A percentile compares a stretch with the other conserved stretches of the same genome.
phyloP scores from a whole-genome alignment of 495 filamentous ascomycete genomes.

The Aspergillus leporis region DNA sequence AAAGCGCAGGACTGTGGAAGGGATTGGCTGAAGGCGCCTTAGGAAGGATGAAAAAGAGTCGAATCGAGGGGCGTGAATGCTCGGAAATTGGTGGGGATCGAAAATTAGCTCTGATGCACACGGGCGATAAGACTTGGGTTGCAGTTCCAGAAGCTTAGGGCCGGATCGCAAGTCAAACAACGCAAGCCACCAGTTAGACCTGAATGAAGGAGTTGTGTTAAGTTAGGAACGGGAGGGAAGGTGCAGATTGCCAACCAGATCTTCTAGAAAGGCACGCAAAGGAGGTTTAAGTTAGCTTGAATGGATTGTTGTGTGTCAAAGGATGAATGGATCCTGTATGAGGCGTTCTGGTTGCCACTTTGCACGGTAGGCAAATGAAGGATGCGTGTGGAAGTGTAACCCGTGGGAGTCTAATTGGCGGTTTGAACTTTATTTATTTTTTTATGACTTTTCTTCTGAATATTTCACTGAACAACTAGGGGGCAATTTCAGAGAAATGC shows the following conservation, averaged over 20 bases:
- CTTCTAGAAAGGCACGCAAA: neutral
- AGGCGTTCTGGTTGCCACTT: neutral
- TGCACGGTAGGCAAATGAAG: neutral
- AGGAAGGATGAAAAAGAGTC: conserved; percentile 13
- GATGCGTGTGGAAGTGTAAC: neutral
- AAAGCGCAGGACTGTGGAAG: neutral
- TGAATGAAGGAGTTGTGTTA: neutral
- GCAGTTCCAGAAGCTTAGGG: conserved; percentile 4
- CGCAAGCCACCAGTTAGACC: neutral
- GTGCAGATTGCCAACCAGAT: conserved; percentile 4
- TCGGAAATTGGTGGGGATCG: conserved; percentile 11
- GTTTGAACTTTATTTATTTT: no score
- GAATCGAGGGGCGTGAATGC: conserved; percentile 8
- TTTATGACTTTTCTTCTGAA: neutral
- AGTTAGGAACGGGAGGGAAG: neutral
- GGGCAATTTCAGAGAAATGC: no score
- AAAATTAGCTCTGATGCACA: conserved; percentile 11
- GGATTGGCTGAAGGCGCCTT: conserved; percentile 6
- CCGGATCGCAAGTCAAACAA: neutral
- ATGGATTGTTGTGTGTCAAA: neutral
- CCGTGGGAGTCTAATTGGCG: neutral
- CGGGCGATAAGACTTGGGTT: conserved; percentile 12
- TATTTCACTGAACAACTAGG: neutral
- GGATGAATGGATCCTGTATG: neutral
- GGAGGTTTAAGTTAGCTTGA: neutral